Conservation (phyloP, 768 basidiomycete species). For the Suillus decipiens region DNA sequence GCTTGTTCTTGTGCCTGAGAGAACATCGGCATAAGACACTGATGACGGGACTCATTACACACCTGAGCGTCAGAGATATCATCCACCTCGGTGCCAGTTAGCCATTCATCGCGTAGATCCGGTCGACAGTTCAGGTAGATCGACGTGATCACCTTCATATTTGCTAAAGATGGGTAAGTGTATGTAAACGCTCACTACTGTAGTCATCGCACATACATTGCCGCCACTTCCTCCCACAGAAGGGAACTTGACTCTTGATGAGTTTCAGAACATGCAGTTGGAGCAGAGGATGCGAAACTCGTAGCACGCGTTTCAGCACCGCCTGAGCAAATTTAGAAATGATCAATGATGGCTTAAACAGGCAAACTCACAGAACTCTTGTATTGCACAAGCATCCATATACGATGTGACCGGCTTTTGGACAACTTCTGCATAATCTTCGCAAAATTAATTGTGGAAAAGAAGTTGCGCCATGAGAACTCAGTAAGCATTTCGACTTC, state of each 20-base stretch:
- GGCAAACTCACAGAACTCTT: conserved; percentile 84
- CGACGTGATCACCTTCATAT: conserved; percentile 99
- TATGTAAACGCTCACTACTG: conserved; percentile 6
- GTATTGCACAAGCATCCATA: conserved; percentile 95
- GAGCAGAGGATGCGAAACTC: conserved; percentile 91
- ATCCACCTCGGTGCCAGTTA: conserved; percentile 90
- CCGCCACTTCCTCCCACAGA: conserved; percentile 96
- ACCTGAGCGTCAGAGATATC: conserved; percentile 92
- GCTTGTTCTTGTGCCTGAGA: conserved; percentile 91
- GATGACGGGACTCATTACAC: conserved; percentile 20
- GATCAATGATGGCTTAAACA: neutral
- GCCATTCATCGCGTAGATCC: conserved; percentile 96
- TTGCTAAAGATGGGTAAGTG: conserved; percentile 55
- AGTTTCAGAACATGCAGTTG: conserved; percentile 95
- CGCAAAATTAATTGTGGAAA: conserved; percentile 94
- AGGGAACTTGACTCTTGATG: conserved; percentile 98
- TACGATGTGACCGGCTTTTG: conserved; percentile 91
- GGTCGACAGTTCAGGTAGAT: conserved; percentile 98
- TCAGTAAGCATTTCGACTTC: conserved; percentile 92
- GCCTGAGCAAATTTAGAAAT: conserved; percentile 51
- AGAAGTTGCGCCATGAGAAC: conserved; percentile 98
- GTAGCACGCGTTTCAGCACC: conserved; percentile 91
- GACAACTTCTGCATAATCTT: conserved; percentile 98
- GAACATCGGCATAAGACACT: conserved; percentile 4
- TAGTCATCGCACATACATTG: conserved; percentile 63